Conservation (phyloP, 1,139 yeast species). For the Hanseniaspora uvarum region DNA sequence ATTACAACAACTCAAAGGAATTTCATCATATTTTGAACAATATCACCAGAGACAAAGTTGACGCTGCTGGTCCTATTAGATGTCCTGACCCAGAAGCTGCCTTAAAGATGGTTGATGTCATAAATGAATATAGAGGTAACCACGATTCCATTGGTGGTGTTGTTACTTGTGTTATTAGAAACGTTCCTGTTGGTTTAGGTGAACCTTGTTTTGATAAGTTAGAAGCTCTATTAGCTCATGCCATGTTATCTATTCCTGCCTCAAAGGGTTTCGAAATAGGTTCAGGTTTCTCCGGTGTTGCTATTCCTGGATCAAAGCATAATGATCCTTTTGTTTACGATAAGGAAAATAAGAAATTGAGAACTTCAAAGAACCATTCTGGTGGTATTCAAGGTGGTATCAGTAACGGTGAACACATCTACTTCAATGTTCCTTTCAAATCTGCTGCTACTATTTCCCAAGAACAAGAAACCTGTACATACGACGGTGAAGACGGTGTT, state of each 20-base stretch:
- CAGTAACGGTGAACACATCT: constrained; percentile 88
- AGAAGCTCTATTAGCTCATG: constrained; percentile 91
- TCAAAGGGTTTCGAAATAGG: constrained; percentile 97
- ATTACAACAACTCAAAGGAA: constrained; percentile 45
- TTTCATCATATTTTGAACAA: constrained; percentile 60
- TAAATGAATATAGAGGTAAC: constrained; percentile 75
- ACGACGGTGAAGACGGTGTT: constrained; percentile 76
- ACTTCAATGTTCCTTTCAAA: constrained; percentile 90
- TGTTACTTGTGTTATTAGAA: constrained; percentile 92
- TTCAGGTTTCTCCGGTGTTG: constrained; percentile 84
- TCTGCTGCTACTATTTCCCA: constrained; percentile 96
- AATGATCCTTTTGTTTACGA: constrained; percentile 73
- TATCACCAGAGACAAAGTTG: constrained; percentile 81
- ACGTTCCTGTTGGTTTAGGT: constrained; percentile 87
- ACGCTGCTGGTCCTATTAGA: constrained; percentile 78
- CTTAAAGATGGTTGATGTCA: constrained; percentile 72
- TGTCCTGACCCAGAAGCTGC: constrained; percentile 74
- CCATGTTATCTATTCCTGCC: constrained; percentile 95
- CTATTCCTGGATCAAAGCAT: constrained; percentile 85
- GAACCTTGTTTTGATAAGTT: constrained; percentile 96
- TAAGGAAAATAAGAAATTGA: constrained; percentile 46
- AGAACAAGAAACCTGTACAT: constrained; percentile 78
- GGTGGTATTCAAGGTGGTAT: constrained; percentile 99
- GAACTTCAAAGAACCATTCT: constrained; percentile 81
- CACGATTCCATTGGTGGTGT: constrained; percentile 96